These are phyloP conservation scores for Petunia axillaris DNA, from an alignment of 257 asterid genomes.

Conservation along the genomic window DNA sequence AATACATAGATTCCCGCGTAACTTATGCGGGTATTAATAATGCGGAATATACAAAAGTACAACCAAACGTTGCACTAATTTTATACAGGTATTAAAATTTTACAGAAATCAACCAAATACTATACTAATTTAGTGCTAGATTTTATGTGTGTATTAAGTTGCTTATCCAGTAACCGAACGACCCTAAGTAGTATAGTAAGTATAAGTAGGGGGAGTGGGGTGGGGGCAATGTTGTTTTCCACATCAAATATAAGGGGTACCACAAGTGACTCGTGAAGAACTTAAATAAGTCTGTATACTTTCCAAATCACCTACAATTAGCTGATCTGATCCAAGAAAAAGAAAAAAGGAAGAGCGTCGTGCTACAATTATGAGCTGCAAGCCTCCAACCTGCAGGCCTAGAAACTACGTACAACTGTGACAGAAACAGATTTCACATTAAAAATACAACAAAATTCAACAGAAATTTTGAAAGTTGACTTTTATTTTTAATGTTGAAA, in stretches of 20 bases:
- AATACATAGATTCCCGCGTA: too few relatives aligned
- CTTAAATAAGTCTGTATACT: not conserved
- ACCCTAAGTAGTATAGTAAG: too few relatives aligned
- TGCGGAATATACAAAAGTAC: too few relatives aligned
- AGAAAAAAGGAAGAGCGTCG: not conserved
- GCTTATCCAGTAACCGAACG: too few relatives aligned
- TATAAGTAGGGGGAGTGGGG: not conserved
- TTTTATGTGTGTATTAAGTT: too few relatives aligned
- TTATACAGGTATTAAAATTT: too few relatives aligned
- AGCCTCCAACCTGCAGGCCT: too few relatives aligned
- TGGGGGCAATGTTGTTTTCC: not conserved
- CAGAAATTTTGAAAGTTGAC: not conserved
- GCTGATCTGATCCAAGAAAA: conserved; percentile 16
- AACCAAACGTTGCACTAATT: too few relatives aligned
- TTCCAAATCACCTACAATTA: not conserved
- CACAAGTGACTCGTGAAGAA: conserved; percentile 17
- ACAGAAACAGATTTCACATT: not conserved
- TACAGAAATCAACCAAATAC: too few relatives aligned
- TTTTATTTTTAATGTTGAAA: not conserved
- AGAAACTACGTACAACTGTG: not conserved
- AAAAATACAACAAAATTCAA: not conserved
- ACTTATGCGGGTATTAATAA: too few relatives aligned
- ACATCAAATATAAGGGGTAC: not conserved
- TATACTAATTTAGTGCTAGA: too few relatives aligned
- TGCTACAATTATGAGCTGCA: not conserved